Evolutionary conservation across 164 flowering plant species (phyloP), one percentile per base, ranked within the genome.

Genomic region (Liquidambar formosana): DNA sequence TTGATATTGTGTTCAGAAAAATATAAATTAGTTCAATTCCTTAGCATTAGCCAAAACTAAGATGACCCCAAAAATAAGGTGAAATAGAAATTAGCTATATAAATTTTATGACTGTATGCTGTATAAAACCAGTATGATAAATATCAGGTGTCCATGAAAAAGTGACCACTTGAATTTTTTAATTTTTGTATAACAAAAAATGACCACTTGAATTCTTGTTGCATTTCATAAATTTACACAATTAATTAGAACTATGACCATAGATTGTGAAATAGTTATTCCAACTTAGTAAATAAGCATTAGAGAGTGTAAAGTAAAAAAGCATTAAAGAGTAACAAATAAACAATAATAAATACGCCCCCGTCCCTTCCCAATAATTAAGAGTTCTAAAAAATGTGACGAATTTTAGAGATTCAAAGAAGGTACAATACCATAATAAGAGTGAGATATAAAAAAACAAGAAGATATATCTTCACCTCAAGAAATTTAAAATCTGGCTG

Each of bases 401-500:
- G 5, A 22, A 19, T 22, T 4, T 54, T 10, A 53, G n/a, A 0
- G 10, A 14, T 60, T 16, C 9, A 65, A 65, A 57, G 53, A 26
- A 26, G 4, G 11, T 16, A 43, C 53, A 49, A 53, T 49, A 11
- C 43, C 52, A 19, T 15, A 57, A 11, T 11, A 45, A n/a, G n/a
- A n/a, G 48, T 49, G 45, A 49, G 13, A 27, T 25, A 38, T 45
- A 64, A 21, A 16, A 27, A n/a, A 33, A 8, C 49, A 16, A 61
- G 5, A 19, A 56, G 22, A 63, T 15, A 3, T n/a, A 14, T 53
- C 54, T 64, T 85, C 71, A 95, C 99, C 97, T 95, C 99, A 60
- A 95, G 90, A 86, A 95, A 95, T 82, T 95, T 95, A 72, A 95
- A 95, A 68, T 89, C 92, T 21, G 93, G 99, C 80, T 95, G 38